A percentile compares a stretch with the other conserved stretches of the same genome.
Evolutionary conservation across 2,329 filamentous ascomycete species (phyloP).

Genomic region (Sarocladium oryzae): DNA sequence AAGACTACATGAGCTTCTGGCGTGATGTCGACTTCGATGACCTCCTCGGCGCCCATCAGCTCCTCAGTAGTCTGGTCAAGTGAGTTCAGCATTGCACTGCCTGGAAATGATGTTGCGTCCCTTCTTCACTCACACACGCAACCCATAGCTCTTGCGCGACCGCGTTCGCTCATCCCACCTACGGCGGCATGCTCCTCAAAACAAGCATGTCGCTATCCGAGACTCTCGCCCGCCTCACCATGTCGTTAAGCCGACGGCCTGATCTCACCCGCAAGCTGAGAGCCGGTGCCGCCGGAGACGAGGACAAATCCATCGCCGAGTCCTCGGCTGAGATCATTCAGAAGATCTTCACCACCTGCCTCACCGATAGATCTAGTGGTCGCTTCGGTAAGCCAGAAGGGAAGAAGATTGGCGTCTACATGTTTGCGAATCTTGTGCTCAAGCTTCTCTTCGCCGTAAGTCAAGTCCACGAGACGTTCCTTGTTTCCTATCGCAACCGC

Average conservation of each 20-base stretch:
- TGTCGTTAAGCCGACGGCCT: constrained; percentile 74
- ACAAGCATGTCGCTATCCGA: constrained; percentile 78
- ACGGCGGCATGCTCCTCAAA: constrained; percentile 75
- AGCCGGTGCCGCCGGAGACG: constrained; percentile 40
- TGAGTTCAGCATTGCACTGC: constrained; percentile 35
- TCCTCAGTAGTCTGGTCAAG: constrained; percentile 69
- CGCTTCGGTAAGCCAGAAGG: constrained; percentile 66
- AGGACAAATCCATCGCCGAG: constrained; percentile 75
- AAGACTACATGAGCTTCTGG: constrained; percentile 74
- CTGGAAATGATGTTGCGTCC: not conserved
- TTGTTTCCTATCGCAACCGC: too few species aligned
- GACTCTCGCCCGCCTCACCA: constrained; percentile 73
- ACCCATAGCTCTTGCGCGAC: constrained; percentile 66
- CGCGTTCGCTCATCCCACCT: constrained; percentile 70
- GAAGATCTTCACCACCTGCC: constrained; percentile 82
- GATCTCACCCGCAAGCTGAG: constrained; percentile 62
- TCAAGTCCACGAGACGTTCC: constrained; percentile 9
- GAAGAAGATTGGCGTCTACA: constrained; percentile 82
- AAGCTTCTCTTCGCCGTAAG: constrained; percentile 77
- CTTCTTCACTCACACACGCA: constrained; percentile 9
- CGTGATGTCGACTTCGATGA: constrained; percentile 73
- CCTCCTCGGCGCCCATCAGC: constrained; percentile 65
- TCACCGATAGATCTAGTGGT: constrained; percentile 70
- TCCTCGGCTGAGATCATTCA: constrained; percentile 83
- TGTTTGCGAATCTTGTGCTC: constrained; percentile 84